Base-by-base conservation (phyloP, 495 filamentous ascomycete species). In the Podospora fimiseda region DNA sequence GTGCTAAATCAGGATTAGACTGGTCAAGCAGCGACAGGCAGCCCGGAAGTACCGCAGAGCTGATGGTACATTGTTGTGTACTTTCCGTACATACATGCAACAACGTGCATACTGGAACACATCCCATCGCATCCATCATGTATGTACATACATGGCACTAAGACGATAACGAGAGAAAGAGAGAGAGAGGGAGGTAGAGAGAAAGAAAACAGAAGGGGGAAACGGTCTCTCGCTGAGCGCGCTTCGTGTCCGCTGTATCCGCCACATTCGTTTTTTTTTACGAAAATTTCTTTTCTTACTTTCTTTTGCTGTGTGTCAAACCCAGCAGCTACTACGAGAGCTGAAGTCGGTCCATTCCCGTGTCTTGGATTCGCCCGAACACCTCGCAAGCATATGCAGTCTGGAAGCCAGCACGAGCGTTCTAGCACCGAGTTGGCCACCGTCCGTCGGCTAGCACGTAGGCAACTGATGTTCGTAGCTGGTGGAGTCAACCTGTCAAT, bases 1-100 rank as follows among this genome's bases (percentile, higher is more conserved):
- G 58, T 69, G 67, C 66, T 65, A 66, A 66, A 59, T 62, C 57
- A 42, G 59, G 61, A 64, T 50, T 53, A 58, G 44, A 55, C 37
- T 49, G 48, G 55, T 51, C 56, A 56, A 48, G 53, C 56, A 55
- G 38, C 23, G 38, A 55, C 48, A 30, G 27, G 56, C 56, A 51
- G 15, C 33, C 42, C 56, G 56, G 58, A 62, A 50, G 64, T 67
- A 64, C 64, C 59, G 50, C 49, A 16, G 56, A 54, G 43, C 37
- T 48, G 47, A 53, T 22, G 55, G 62, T 59, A 61, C 60, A 44
- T 58, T 9, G 20, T 24, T 52, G 36, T 33, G 51, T 56, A n/a
- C n/a, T n/a, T n/a, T n/a, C n/a, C n/a, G n/a, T n/a, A n/a, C n/a
- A n/a, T n/a, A 54, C 50, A 57, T 56, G 62, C 52, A 60, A 50